Conservation (phyloP, 257 asterid genomes). For the Fraxinus pennsylvanica region DNA sequence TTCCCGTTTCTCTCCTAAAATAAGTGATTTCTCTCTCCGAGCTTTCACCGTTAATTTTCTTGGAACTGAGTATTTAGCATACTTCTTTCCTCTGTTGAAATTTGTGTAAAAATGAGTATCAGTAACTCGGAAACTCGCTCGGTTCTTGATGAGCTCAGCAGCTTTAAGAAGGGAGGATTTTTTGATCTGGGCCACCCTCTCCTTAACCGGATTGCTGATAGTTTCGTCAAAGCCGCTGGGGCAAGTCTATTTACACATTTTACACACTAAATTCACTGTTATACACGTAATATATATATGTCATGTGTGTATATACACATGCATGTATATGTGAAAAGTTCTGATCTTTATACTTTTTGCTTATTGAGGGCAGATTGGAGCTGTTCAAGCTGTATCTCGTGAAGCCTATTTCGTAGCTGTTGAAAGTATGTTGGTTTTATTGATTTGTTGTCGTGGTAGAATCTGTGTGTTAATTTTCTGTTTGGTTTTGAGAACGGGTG, state of each 20-base stretch:
- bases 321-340: background rate
- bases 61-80: background rate
- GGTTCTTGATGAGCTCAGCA: slow-evolving; percentile 60
- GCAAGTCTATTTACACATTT: slow-evolving; percentile 25
- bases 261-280: background rate
- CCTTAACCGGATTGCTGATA: slow-evolving; percentile 78
- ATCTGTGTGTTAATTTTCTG: background rate
- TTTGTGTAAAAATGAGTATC: slow-evolving; percentile 41
- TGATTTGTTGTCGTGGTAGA: background rate
- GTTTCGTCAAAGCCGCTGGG: slow-evolving; percentile 88
- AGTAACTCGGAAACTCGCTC: slow-evolving; percentile 65
- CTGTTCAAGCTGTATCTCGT: slow-evolving; percentile 81
- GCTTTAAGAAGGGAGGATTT: slow-evolving; percentile 52
- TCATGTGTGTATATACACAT: background rate
- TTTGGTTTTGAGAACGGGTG: background rate
- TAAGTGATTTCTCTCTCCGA: background rate
- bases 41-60: background rate
- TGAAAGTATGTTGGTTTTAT: slow-evolving; percentile 50
- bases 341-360: background rate
- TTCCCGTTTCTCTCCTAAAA: background rate
- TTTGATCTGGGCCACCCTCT: slow-evolving; percentile 90
- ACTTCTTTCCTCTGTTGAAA: background rate
- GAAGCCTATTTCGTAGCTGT: slow-evolving; percentile 71
- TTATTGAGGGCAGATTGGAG: slow-evolving; percentile 62
- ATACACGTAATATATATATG: background rate